A percentile compares a stretch with the other conserved stretches of the same genome.
Evolutionary conservation across 331 rosid species (phyloP).

Genomic region (Prunus yedoensis): DNA sequence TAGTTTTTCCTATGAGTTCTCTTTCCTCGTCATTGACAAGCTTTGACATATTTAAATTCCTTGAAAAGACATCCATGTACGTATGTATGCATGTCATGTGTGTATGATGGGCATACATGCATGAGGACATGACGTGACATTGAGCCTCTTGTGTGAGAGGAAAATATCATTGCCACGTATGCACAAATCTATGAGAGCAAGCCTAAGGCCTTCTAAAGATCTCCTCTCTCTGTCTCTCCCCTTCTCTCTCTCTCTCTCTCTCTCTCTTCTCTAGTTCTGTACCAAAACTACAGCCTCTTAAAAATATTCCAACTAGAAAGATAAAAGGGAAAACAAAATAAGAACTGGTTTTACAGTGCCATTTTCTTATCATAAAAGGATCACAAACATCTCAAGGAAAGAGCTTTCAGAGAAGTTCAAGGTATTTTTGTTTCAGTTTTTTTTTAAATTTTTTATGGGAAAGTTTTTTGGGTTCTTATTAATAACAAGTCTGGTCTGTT

Average conservation of each 20-base stretch:
- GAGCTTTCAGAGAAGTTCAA: background rate
- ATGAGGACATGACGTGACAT: constrained; percentile 38
- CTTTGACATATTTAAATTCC: background rate
- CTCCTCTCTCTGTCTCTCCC: constrained; percentile 23
- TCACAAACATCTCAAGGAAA: background rate
- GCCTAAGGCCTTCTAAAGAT: constrained; percentile 72
- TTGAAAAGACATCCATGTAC: background rate
- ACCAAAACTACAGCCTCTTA: constrained; percentile 43
- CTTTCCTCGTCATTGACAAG: constrained; percentile 3
- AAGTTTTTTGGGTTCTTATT: background rate
- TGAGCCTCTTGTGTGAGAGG: constrained; percentile 47
- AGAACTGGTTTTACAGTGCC: constrained; percentile 1
- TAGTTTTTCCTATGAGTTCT: background rate
- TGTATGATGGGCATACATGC: constrained; percentile 17
- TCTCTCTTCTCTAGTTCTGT: constrained; percentile 25
- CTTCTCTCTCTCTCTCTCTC: background rate
- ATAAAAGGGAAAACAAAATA: background rate
- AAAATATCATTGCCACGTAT: constrained; percentile 98
- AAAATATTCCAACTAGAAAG: constrained; percentile 7
- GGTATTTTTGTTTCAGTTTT: constrained; percentile 26
- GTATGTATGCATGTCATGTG: background rate
- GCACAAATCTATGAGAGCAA: constrained; percentile 36
- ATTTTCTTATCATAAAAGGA: constrained; percentile 10
- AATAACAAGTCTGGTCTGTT: background rate
- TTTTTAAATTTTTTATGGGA: background rate